Percentiles rank a stretch among this genome's conserved stretches.
Evolutionary conservation across 2,329 filamentous ascomycete genomes (phyloP).

Genomic region (Aspergillus spinulosporus): DNA sequence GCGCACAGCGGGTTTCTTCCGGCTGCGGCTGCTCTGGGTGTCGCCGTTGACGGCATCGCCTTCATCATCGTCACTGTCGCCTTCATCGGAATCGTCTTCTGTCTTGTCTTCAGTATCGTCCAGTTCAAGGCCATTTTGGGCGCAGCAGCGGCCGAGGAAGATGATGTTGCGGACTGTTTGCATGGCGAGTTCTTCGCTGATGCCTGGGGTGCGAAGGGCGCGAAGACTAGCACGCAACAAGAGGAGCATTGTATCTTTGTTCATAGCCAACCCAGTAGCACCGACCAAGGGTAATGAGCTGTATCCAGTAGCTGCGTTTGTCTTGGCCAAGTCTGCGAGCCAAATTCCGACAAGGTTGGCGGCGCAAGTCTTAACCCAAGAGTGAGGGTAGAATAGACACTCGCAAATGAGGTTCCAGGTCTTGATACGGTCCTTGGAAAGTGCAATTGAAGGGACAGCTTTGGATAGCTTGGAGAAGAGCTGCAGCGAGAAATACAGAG

Average conservation of each 20-base stretch:
- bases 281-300: constrained; percentile 64
- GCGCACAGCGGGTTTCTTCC: constrained; percentile 57
- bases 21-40: constrained; percentile 22
- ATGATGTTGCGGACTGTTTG: constrained; percentile 79
- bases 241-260: constrained; percentile 62
- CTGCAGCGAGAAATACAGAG: constrained; percentile 72
- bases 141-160: constrained; percentile 70
- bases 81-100: constrained; percentile 39
- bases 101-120: constrained; percentile 45
- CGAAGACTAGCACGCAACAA: constrained; percentile 58
- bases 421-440: constrained; percentile 60
- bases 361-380: constrained; percentile 73
- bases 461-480: constrained; percentile 68
- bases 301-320: constrained; percentile 56
- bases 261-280: constrained; percentile 69
- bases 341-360: constrained; percentile 74
- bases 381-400: constrained; percentile 70
- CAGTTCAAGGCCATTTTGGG: constrained; percentile 55
- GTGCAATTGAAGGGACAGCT: constrained; percentile 62
- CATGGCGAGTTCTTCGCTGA: constrained; percentile 73
- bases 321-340: constrained; percentile 73
- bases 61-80: constrained; percentile 45
- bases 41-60: constrained; percentile 43
- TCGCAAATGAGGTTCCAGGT: constrained; percentile 71
- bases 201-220: constrained; percentile 61